Percentiles rank a stretch among this genome's conserved stretches.
phyloP scores from a whole-genome alignment of 2,329 filamentous ascomycete species.

The Hysterium pulicare region DNA sequence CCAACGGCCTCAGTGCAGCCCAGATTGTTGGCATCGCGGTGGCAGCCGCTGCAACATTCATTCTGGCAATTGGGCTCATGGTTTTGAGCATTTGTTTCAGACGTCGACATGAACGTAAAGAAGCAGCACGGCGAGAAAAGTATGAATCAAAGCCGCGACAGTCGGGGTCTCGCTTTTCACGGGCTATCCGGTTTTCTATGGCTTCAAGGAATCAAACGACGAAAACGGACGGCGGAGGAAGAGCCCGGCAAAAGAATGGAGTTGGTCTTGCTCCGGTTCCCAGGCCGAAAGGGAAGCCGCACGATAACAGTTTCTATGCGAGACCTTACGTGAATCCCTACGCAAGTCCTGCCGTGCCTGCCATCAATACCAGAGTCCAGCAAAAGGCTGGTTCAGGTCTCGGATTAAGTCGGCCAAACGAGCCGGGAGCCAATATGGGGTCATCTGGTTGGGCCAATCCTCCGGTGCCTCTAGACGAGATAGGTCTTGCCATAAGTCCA shows the following conservation, averaged over 20 bases:
- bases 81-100: constrained; percentile 34
- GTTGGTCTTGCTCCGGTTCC: neutral
- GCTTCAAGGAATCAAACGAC: too few species aligned
- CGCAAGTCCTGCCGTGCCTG: neutral
- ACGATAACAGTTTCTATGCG: neutral
- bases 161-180: neutral
- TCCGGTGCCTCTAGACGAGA: constrained; percentile 28
- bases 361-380: neutral
- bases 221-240: neutral
- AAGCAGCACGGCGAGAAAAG: neutral
- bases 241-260: neutral
- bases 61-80: constrained; percentile 38
- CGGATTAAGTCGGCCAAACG: constrained; percentile 13
- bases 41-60: constrained; percentile 34
- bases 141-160: constrained; percentile 18
- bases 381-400: constrained; percentile 7
- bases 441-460: constrained; percentile 19
- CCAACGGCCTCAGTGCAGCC: constrained; percentile 31
- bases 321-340: neutral
- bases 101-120: constrained; percentile 27
- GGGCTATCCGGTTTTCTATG: neutral
- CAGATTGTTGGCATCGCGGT: constrained; percentile 39
- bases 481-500: constrained; percentile 37
- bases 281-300: neutral
- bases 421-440: constrained; percentile 20